These are phyloP conservation scores for Martiniozyma asiatica DNA, from an alignment of 1,139 yeast species.

Conservation along the genomic window DNA sequence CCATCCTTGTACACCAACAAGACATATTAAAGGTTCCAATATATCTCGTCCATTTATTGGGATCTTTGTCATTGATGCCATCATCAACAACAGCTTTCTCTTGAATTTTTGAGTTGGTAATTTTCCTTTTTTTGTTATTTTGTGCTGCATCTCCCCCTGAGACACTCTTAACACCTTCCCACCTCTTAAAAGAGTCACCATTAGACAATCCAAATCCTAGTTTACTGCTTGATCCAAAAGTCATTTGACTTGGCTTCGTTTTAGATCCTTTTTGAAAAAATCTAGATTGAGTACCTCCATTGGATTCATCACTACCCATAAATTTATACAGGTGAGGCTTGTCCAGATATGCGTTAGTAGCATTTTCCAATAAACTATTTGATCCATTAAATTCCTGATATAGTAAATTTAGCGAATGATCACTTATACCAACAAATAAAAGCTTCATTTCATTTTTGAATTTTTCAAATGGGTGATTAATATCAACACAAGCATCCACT, in stretches of 20 bases:
- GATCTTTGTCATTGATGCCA: background rate
- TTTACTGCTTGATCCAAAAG: background rate
- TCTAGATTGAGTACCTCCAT: background rate
- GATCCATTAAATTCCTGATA: conserved; percentile 10
- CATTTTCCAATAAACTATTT: conserved; percentile 10
- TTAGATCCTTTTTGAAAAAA: conserved; percentile 1
- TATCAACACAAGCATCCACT: background rate
- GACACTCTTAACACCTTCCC: conserved; percentile 2
- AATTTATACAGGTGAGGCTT: conserved; percentile 8
- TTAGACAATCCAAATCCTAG: too few relatives aligned
- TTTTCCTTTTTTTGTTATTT: conserved; percentile 2
- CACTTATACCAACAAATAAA: conserved; percentile 12
- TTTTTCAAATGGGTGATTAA: background rate
- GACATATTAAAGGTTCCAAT: conserved; percentile 64
- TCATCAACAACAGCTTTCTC: background rate
- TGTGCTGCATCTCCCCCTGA: conserved; percentile 3
- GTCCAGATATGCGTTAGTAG: conserved; percentile 20
- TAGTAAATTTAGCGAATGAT: conserved; percentile 7
- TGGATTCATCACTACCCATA: conserved; percentile 1
- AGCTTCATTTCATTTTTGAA: conserved; percentile 14
- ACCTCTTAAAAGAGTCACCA: too few relatives aligned
- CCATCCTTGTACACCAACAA: conserved; percentile 80
- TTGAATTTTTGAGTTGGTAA: background rate
- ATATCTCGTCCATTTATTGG: conserved; percentile 22
- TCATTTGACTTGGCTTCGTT: conserved; percentile 1